Evolutionary conservation across 2,329 filamentous ascomycete species (phyloP).

Genomic region (Paecilomyces formosus): DNA sequence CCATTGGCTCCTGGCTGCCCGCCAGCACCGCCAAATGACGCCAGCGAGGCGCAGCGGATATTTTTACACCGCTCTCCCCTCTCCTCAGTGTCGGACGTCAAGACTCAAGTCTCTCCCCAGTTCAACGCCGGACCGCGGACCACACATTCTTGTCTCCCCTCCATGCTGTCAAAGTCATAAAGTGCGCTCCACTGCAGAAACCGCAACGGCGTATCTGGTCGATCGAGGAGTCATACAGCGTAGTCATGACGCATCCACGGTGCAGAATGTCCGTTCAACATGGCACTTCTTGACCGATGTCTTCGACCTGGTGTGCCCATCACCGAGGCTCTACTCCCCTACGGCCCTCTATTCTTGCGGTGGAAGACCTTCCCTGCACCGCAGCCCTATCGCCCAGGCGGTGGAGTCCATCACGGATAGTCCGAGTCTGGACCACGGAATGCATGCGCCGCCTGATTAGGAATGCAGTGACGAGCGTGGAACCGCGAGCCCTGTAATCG

Average conservation of each 20-base stretch:
- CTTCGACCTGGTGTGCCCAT: background rate
- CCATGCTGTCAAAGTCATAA: background rate
- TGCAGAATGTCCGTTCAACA: background rate
- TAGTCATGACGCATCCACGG: background rate
- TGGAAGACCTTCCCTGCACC: background rate
- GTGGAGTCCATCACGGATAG: background rate
- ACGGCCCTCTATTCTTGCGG: background rate
- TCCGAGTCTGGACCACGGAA: background rate
- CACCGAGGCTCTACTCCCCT: background rate
- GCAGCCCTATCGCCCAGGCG: background rate
- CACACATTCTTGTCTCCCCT: background rate
- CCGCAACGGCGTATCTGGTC: background rate
- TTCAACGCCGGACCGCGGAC: background rate
- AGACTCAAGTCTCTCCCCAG: background rate
- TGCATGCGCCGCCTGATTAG: background rate
- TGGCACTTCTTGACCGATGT: background rate
- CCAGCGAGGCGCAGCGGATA: conserved; percentile 1
- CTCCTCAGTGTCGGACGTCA: background rate
- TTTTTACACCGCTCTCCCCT: conserved; percentile 2
- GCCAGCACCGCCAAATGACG: background rate
- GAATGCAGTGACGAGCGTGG: background rate
- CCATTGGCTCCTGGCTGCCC: background rate
- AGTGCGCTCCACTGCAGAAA: background rate
- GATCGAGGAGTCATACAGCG: background rate
- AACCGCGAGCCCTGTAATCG: background rate